Base-by-base conservation (phyloP, 768 basidiomycete genomes). In the Amanita brunnescens region DNA sequence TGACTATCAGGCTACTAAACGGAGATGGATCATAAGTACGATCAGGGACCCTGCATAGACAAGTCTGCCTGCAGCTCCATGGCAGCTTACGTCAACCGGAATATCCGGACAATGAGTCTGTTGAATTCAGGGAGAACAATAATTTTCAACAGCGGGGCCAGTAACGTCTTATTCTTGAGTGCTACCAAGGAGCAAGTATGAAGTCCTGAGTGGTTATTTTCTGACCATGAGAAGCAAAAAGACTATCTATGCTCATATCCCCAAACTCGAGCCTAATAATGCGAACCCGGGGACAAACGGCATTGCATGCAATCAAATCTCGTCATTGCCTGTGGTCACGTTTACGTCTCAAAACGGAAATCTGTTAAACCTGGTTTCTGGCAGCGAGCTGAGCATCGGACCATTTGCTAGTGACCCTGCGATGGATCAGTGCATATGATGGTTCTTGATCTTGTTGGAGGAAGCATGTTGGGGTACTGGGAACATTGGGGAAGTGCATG, bases 91-190 rank as follows among this genome's bases (percentile, higher is more conserved):
- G 20, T 80, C 78, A 5, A 65, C 75, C 30, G 59, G 65, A 30
- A 63, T 80, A 38, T 71, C 63, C 21, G 78, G 23, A 76, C 77
- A 2, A 77, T 64, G 10, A 63, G 67, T 6, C 51, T 69, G 6
- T 63, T 80, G 43, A 69, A 68, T 46, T 59, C 61, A 9, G 56
- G 59, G 39, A 70, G 76, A 23, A 70, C 56, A 42, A 68, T 81
- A 58, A 77, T 80, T 44, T 80, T 80, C 55, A 79, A 81, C 62
- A 75, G 73, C 52, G 77, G 80, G 30, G 80, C 78, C 20, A 77
- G 76, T 58, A 81, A 80, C 59, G 61, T 80, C 35, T 76, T 80
- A 51, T 67, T n/a, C n/a, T n/a, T n/a, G n/a, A n/a, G n/a, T n/a
- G n/a, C n/a, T n/a, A n/a, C 72, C 38, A 73, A 75, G 18, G 16